Evolutionary conservation across 768 basidiomycete species (phyloP), one percentile per base, ranked within the genome.

Genomic region (Hericium erinaceus): DNA sequence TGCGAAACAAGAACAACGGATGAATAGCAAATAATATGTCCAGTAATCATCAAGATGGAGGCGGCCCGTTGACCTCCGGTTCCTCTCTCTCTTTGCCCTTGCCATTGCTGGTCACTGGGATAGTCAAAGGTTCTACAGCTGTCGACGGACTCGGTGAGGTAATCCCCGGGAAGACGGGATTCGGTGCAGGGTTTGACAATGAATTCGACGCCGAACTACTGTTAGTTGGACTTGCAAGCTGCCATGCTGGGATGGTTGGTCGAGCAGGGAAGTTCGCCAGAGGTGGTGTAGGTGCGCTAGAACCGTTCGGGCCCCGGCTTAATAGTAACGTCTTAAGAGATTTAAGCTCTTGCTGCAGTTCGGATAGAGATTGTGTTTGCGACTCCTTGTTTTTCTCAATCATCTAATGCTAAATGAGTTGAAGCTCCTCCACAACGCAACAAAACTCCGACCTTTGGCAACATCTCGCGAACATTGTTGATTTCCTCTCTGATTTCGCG

Each of bases 341-440:
- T 67, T 94, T 93, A 65, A 98, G 80, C 67, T 98, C 95, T 63
- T 92, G 85, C 64, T 97, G 94, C 12, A 98, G 77, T 64, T 98
- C 95, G 55, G 79, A 73, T 13, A 98, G 77, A 1, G 92, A 90
- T 59, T 87, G 83, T 20, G 82, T 80, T 70, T 97, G 93, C 13
- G 81, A 79, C 56, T 92, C 87, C 68, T 92, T 90, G 68, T 87
- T 91, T 73, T 91, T 94, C 57, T 97, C 92, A 55, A 97, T 87
- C 89, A 98, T 91, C 95, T 98, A 61, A 55, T 40, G 50, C 58
- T 4, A 16, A n/a, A 18, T 37, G 54, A 24, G 58, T 50, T 33
- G 52, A 60, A 44, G 26, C 28, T n/a, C 40, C 38, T 59, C 33
- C 59, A 46, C 18, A 56, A n/a, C 11, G 18, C 26, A 4, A 56